A percentile compares a stretch with the other conserved stretches of the same genome.
Conservation (phyloP, 768 basidiomycete genomes). For the Strobilomyces echinocephalus region DNA sequence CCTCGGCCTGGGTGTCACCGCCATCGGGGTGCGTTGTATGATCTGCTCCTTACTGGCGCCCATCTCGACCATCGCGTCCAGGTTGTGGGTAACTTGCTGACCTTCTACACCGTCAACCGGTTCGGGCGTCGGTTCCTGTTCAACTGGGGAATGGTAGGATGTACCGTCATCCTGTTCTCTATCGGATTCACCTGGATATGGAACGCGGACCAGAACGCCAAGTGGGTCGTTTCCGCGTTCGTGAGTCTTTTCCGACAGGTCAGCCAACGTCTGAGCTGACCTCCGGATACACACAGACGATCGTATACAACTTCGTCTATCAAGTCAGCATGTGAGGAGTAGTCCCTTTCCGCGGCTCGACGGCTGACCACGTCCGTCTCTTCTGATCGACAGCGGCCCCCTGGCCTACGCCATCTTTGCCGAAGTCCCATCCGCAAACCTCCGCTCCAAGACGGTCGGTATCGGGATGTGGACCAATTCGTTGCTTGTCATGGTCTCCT, state of each 20-base stretch:
- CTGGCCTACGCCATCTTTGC: slow-evolving; percentile 27
- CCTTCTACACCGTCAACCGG: slow-evolving; percentile 23
- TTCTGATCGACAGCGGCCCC: slow-evolving; percentile 16
- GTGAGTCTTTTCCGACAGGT: slow-evolving; percentile 1
- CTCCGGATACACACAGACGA: slow-evolving; percentile 12
- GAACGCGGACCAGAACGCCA: slow-evolving; percentile 7
- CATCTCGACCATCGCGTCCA: neutral
- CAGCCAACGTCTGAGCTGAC: neutral
- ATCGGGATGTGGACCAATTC: slow-evolving; percentile 26
- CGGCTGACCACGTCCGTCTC: neutral
- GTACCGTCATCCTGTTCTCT: slow-evolving; percentile 20
- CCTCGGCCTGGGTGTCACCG: slow-evolving; percentile 27
- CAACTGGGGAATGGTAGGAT: slow-evolving; percentile 25
- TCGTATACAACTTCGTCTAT: slow-evolving; percentile 30
- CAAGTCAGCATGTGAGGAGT: slow-evolving; percentile 24
- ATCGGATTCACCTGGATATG: slow-evolving; percentile 29
- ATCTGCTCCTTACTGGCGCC: neutral
- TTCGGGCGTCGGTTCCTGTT: slow-evolving; percentile 25
- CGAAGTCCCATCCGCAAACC: slow-evolving; percentile 28
- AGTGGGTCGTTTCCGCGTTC: slow-evolving; percentile 22
- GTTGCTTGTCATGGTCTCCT: slow-evolving; percentile 23
- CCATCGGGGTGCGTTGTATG: slow-evolving; percentile 19
- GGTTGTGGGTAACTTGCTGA: slow-evolving; percentile 25
- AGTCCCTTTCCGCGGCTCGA: neutral
- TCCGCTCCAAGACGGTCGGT: slow-evolving; percentile 29